These are phyloP conservation scores for Aspergillus pseudoglaucus DNA, from an alignment of 2,329 filamentous ascomycete species.

Conservation along the genomic window DNA sequence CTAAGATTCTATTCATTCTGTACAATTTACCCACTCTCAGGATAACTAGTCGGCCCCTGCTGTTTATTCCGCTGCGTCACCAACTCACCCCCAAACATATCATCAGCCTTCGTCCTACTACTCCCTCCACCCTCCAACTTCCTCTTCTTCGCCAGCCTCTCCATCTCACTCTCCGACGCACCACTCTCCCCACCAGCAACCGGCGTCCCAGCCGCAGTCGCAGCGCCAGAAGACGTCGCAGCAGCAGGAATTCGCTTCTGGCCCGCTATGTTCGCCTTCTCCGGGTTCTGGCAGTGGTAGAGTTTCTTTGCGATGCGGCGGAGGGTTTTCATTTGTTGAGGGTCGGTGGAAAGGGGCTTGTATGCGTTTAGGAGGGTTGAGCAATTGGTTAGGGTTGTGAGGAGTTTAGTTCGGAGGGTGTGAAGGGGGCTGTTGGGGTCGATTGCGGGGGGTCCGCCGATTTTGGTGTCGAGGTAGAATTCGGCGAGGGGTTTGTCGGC, in stretches of 20 bases:
- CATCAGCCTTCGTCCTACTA: constrained; percentile 10
- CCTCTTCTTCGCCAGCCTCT: constrained; percentile 35
- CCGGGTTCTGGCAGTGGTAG: constrained; percentile 43
- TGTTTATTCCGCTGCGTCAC: constrained; percentile 27
- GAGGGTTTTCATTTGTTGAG: constrained; percentile 37
- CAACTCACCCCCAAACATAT: constrained; percentile 34
- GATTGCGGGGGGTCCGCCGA: constrained; percentile 20
- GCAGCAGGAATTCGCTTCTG: constrained; percentile 38
- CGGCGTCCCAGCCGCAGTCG: constrained; percentile 4
- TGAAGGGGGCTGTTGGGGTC: constrained; percentile 17
- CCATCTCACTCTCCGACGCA: constrained; percentile 30
- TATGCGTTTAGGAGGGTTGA: constrained; percentile 35
- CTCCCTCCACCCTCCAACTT: constrained; percentile 27
- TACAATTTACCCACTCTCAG: not conserved
- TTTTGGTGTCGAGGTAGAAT: constrained; percentile 41
- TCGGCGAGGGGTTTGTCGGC: constrained; percentile 54
- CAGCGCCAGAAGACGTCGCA: constrained; percentile 9
- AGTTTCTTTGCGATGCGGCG: constrained; percentile 45
- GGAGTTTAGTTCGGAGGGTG: constrained; percentile 32
- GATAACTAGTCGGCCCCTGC: not conserved
- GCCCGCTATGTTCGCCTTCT: constrained; percentile 38
- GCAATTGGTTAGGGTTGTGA: constrained; percentile 33
- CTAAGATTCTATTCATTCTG: not conserved
- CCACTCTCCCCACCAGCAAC: constrained; percentile 13
- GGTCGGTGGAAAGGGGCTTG: constrained; percentile 30